phyloP scores from a whole-genome alignment of 495 filamentous ascomycete genomes.

The Terfezia claveryi region DNA sequence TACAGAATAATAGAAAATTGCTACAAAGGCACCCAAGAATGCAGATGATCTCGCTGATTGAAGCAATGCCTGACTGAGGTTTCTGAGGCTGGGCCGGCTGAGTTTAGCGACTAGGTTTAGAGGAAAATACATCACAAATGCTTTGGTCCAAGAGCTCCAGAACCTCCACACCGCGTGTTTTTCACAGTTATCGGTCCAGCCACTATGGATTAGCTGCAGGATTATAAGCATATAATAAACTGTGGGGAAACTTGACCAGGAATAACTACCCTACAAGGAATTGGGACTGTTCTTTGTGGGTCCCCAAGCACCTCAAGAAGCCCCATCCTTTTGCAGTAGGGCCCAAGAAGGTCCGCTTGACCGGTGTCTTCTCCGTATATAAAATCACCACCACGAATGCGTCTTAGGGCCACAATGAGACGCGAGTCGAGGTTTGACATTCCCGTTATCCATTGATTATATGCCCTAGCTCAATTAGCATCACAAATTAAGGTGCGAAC shows the following conservation, averaged over 20 bases:
- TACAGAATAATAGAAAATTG: slow-evolving; percentile 70
- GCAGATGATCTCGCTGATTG: slow-evolving; percentile 52
- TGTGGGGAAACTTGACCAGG: background rate
- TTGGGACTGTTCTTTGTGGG: slow-evolving; percentile 46
- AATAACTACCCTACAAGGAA: slow-evolving; percentile 43
- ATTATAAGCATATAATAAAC: slow-evolving; percentile 2
- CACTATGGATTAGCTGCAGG: slow-evolving; percentile 53
- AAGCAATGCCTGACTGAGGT: slow-evolving; percentile 27
- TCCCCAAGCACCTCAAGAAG: slow-evolving; percentile 57
- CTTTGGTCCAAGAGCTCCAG: slow-evolving; percentile 45
- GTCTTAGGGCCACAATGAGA: slow-evolving; percentile 50
- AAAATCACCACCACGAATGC: slow-evolving; percentile 38
- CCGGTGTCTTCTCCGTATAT: slow-evolving; percentile 62
- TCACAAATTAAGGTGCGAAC: background rate
- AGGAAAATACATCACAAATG: slow-evolving; percentile 61
- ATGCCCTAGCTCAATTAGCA: slow-evolving; percentile 23
- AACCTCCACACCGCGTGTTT: slow-evolving; percentile 53
- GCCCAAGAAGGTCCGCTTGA: slow-evolving; percentile 43
- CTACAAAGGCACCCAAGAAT: slow-evolving; percentile 65
- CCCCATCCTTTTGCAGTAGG: slow-evolving; percentile 53
- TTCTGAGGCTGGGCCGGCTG: slow-evolving; percentile 26
- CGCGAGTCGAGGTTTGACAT: slow-evolving; percentile 62
- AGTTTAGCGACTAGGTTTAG: slow-evolving; percentile 46
- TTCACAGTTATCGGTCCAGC: slow-evolving; percentile 54
- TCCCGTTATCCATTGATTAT: slow-evolving; percentile 67